A percentile compares a stretch with the other conserved stretches of the same genome.
Conservation (phyloP, 1,139 yeast genomes). For the Hyphopichia fennica region DNA sequence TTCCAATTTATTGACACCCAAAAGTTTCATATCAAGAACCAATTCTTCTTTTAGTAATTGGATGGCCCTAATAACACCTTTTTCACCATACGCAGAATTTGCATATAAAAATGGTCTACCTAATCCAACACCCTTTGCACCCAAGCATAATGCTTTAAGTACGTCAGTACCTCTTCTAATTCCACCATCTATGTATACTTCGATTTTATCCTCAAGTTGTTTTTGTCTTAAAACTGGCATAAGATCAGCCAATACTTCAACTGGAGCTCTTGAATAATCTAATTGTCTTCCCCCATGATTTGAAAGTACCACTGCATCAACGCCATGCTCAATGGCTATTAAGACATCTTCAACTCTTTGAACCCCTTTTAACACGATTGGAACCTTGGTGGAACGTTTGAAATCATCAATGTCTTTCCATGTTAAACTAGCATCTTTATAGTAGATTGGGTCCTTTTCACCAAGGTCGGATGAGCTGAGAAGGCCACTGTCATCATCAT, state of each 20-base stretch:
- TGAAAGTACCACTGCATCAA: slow-evolving; percentile 51
- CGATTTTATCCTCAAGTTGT: slow-evolving; percentile 35
- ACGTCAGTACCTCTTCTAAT: slow-evolving; percentile 55
- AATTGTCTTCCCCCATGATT: slow-evolving; percentile 60
- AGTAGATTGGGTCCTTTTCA: slow-evolving; percentile 9
- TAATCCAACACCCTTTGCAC: slow-evolving; percentile 57
- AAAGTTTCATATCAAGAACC: slow-evolving; percentile 41
- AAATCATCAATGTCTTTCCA: slow-evolving; percentile 22
- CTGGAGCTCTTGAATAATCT: slow-evolving; percentile 49
- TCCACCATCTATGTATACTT: slow-evolving; percentile 56
- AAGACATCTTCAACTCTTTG: slow-evolving; percentile 53
- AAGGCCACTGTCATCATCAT: slow-evolving; percentile 6
- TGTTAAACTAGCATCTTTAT: slow-evolving; percentile 12
- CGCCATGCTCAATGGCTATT: slow-evolving; percentile 44
- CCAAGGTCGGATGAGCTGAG: neutral
- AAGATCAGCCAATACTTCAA: slow-evolving; percentile 50
- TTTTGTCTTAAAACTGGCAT: slow-evolving; percentile 37
- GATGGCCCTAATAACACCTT: slow-evolving; percentile 45
- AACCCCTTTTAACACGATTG: slow-evolving; percentile 51
- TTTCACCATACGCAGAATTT: slow-evolving; percentile 51
- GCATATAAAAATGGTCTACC: slow-evolving; percentile 52
- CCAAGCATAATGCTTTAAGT: slow-evolving; percentile 53
- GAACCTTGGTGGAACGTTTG: slow-evolving; percentile 22
- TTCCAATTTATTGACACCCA: slow-evolving; percentile 9
- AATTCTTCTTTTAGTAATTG: slow-evolving; percentile 47